Conservation (phyloP, 495 filamentous ascomycete genomes). For the Penicillium malachiteum region DNA sequence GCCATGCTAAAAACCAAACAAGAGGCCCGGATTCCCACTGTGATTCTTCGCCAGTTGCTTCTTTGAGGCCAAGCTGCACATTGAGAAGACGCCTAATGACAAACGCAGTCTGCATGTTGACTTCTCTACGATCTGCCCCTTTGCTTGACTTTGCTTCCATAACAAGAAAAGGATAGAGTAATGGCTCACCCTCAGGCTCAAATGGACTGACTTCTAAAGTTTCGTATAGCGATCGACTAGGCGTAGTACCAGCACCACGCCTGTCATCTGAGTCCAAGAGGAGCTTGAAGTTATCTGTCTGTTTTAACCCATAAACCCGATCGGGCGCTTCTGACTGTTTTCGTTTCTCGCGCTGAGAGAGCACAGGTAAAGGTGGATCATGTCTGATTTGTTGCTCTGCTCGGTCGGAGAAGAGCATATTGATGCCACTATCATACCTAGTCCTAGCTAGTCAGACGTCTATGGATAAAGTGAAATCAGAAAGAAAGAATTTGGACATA, state of each 20-base stretch:
- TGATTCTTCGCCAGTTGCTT: constrained; percentile 2
- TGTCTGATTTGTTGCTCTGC: constrained; percentile 3
- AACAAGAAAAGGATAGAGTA: constrained; percentile 21
- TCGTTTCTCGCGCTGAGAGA: neutral
- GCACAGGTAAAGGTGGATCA: neutral
- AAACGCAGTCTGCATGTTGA: constrained; percentile 23
- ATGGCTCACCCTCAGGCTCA: neutral
- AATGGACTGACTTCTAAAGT: constrained; percentile 8
- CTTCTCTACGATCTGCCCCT: neutral
- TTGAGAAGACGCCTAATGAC: constrained; percentile 8
- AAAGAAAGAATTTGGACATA: too few species aligned
- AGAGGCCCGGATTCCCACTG: neutral
- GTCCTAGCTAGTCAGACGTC: too few species aligned
- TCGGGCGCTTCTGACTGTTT: constrained; percentile 7
- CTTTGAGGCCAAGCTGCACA: too few species aligned
- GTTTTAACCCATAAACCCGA: constrained; percentile 11
- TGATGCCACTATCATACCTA: too few species aligned
- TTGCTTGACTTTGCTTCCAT: constrained; percentile 22
- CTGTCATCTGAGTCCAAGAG: constrained; percentile 4
- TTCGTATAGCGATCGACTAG: neutral
- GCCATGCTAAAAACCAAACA: constrained; percentile 2
- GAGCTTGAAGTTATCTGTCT: constrained; percentile 11
- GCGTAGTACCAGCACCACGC: neutral
- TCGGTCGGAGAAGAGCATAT: constrained; percentile 5
- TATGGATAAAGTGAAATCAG: too few species aligned